These are phyloP conservation scores for Macrolepiota fuliginosa DNA, from an alignment of 768 basidiomycete species.

Conservation along the genomic window DNA sequence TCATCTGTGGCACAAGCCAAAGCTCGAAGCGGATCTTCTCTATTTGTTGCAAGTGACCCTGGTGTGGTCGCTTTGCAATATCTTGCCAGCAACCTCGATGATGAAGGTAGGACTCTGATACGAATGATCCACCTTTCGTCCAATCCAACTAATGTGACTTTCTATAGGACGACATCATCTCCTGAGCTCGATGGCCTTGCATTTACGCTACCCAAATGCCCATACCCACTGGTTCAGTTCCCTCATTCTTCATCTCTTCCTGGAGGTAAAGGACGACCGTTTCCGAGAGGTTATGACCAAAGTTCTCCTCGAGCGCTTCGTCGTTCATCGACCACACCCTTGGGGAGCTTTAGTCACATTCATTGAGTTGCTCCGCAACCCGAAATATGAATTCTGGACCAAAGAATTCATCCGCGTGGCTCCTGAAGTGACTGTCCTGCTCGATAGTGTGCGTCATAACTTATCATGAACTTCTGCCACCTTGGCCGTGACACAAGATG, in stretches of 20 bases:
- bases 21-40: constrained; percentile 74
- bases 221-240: constrained; percentile 99
- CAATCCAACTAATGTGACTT: constrained; percentile 6
- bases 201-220: constrained; percentile 95
- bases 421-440: constrained; percentile 81
- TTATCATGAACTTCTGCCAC: constrained; percentile 11
- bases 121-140: not conserved
- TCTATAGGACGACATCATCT: constrained; percentile 89
- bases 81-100: constrained; percentile 79
- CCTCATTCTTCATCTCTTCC: constrained; percentile 84
- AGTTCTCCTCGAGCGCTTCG: constrained; percentile 89
- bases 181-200: constrained; percentile 88
- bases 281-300: constrained; percentile 84
- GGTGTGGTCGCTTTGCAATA: constrained; percentile 84
- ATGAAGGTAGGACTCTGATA: constrained; percentile 67
- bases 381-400: constrained; percentile 89
- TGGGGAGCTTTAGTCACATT: constrained; percentile 95
- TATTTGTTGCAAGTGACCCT: constrained; percentile 80
- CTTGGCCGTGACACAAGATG: constrained; percentile 14
- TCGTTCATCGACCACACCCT: constrained; percentile 93
- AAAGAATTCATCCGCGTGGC: constrained; percentile 83
- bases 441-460: constrained; percentile 67
- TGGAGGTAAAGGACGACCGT: constrained; percentile 71
- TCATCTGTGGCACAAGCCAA: constrained; percentile 89
- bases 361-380: constrained; percentile 89